Conservation (phyloP, 768 basidiomycete genomes). For the Lactarius sp. region DNA sequence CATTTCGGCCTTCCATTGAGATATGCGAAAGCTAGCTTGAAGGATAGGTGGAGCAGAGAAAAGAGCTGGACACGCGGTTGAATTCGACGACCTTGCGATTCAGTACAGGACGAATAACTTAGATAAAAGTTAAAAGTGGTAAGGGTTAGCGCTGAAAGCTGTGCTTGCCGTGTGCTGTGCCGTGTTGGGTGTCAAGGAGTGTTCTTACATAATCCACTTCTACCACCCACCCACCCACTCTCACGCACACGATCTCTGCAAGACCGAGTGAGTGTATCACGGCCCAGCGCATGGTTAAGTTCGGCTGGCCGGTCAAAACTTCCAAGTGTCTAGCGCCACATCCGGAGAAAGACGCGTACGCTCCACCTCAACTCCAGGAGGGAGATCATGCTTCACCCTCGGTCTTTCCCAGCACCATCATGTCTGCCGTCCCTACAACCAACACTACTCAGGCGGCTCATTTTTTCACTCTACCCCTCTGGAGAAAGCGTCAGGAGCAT, state of each 20-base stretch:
- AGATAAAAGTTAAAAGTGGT: too few species aligned
- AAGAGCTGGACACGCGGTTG: too few species aligned
- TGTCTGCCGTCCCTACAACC: conserved; percentile 29
- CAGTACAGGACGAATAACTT: too few species aligned
- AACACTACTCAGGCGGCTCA: conserved; percentile 41
- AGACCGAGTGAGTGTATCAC: not conserved
- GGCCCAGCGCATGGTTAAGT: conserved; percentile 19
- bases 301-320: conserved; percentile 20
- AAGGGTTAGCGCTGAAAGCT: too few species aligned
- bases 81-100: too few species aligned
- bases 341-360: conserved; percentile 5
- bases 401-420: conserved; percentile 8
- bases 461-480: conserved; percentile 63
- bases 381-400: conserved; percentile 12
- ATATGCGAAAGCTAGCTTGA: too few species aligned
- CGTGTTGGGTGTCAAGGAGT: too few species aligned
- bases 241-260: not conserved
- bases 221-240: not conserved
- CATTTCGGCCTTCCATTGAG: too few species aligned
- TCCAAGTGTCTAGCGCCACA: conserved; percentile 3
- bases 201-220: conserved; percentile 9
- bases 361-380: conserved; percentile 8
- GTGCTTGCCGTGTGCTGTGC: too few species aligned
- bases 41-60: too few species aligned
- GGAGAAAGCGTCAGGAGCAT: conserved; percentile 49